Evolutionary conservation across 306 rosid genomes (phyloP), one percentile per base, ranked within the genome.

Genomic region (Albizia julibrissin): DNA sequence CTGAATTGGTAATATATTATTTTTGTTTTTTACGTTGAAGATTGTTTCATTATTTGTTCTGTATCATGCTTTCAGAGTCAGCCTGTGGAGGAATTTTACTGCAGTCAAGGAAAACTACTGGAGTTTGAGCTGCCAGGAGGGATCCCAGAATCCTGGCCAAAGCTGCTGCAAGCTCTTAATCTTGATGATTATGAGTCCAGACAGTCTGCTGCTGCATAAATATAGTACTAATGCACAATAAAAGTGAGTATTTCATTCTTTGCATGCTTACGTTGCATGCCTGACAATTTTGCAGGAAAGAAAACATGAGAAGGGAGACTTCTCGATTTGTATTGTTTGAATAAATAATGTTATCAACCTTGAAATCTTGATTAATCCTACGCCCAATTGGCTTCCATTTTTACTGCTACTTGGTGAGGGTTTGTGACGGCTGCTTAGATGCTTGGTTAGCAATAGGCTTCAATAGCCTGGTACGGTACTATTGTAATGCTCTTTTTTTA

Each of bases 61-160:
- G 61, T 79, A 34, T 85, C 65, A 24, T 77, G 75, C n/a, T 74
- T 82, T 75, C 90, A 95, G 99, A 93, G 93, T 81, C 94, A 80
- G 73, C 97, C 97, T 37, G 93, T 95, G 78, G 98, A 95, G 87
- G 96, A 87, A 74, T 93, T 89, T 72, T 95, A 93, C 87, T 91
- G 90, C 8, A 85, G 81, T 74, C 82, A 88, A 82, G 98, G 93
- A 50, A 91, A 90, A 90, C n/a, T 95, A 75, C 76, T 93, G 96
- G 99, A 93, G 84, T 95, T 95, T 87, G 89, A 91, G 85, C 89
- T 95, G 69, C 99, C 99, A 18, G 99, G 99, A 79, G 99, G 99
- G 44, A 95, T 95, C 73, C 94, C 97, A 1, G 98, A 91, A 79
- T 93, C 99, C 62, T 95, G 99, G 99, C 98, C 98, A 10, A 95